These are phyloP conservation scores for Giardia muris DNA, from an alignment of 208 protist species.

Conservation along the genomic window DNA sequence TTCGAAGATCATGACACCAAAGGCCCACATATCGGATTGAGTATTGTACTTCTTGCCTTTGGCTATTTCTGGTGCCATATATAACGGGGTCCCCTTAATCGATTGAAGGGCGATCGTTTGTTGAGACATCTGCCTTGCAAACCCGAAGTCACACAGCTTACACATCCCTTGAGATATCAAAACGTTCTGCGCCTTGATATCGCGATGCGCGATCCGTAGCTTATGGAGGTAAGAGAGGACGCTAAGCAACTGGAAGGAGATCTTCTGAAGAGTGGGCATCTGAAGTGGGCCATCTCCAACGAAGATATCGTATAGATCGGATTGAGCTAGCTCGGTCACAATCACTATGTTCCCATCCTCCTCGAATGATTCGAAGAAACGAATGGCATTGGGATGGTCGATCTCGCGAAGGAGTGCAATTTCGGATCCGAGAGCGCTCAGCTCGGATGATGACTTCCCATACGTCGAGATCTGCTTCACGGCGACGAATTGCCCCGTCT, in stretches of 20 bases:
- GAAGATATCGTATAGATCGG: slow-evolving; percentile 21
- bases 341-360: slow-evolving; percentile 17
- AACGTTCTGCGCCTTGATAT: slow-evolving; percentile 28
- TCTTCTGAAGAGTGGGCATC: background rate
- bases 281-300: background rate
- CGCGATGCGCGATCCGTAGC: slow-evolving; percentile 2
- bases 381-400: background rate
- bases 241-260: background rate
- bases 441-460: slow-evolving; percentile 14
- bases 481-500: slow-evolving; percentile 22
- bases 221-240: background rate
- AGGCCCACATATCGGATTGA: slow-evolving; percentile 12
- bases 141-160: slow-evolving; percentile 26
- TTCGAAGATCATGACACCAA: slow-evolving; percentile 28
- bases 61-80: slow-evolving; percentile 28
- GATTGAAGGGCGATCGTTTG: background rate
- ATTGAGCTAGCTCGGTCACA: slow-evolving; percentile 1
- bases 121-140: background rate
- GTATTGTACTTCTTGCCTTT: slow-evolving; percentile 14
- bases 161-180: slow-evolving; percentile 8
- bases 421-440: background rate
- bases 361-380: slow-evolving; percentile 29
- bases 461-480: slow-evolving; percentile 23
- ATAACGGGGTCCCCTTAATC: slow-evolving; percentile 16
- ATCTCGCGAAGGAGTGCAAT: background rate